These are phyloP conservation scores for Penicillium lividum DNA, from an alignment of 495 filamentous ascomycete species.

Conservation along the genomic window DNA sequence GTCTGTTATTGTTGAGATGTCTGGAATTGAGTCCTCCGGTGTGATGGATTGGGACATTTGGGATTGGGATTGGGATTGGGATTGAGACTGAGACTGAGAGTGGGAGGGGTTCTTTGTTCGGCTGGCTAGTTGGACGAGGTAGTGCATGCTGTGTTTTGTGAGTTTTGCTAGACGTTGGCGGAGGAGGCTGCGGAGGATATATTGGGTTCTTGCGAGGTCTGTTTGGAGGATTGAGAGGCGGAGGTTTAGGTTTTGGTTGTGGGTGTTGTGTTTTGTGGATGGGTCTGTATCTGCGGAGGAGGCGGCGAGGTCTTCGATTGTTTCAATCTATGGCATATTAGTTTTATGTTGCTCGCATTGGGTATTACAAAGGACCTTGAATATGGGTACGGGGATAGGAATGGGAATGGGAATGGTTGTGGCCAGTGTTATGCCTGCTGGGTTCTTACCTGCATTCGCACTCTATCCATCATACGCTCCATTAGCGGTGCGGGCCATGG, in stretches of 20 bases:
- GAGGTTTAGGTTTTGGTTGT: constrained; percentile 88
- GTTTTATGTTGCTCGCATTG: background rate
- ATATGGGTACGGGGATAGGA: background rate
- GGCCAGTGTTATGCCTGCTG: background rate
- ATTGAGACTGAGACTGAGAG: constrained; percentile 55
- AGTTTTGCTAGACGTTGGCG: constrained; percentile 81
- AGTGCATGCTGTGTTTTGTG: constrained; percentile 46
- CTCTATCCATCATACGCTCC: constrained; percentile 75
- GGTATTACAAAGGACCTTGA: background rate
- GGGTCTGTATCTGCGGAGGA: constrained; percentile 45
- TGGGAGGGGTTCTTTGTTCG: constrained; percentile 65
- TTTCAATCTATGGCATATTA: constrained; percentile 56
- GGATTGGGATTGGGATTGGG: constrained; percentile 33
- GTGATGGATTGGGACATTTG: constrained; percentile 20
- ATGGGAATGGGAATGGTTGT: background rate
- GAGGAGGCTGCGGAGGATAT: constrained; percentile 80
- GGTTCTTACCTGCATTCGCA: constrained; percentile 61
- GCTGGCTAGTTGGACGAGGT: constrained; percentile 38
- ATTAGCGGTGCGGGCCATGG: constrained; percentile 65
- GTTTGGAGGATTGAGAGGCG: constrained; percentile 93
- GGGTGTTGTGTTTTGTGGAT: constrained; percentile 44
- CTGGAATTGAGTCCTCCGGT: constrained; percentile 41
- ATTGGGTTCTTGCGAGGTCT: constrained; percentile 91
- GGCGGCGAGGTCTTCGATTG: constrained; percentile 70
- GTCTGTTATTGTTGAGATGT: constrained; percentile 41